Conservation (phyloP, 2,329 filamentous ascomycete species). For the Periconia sp. region DNA sequence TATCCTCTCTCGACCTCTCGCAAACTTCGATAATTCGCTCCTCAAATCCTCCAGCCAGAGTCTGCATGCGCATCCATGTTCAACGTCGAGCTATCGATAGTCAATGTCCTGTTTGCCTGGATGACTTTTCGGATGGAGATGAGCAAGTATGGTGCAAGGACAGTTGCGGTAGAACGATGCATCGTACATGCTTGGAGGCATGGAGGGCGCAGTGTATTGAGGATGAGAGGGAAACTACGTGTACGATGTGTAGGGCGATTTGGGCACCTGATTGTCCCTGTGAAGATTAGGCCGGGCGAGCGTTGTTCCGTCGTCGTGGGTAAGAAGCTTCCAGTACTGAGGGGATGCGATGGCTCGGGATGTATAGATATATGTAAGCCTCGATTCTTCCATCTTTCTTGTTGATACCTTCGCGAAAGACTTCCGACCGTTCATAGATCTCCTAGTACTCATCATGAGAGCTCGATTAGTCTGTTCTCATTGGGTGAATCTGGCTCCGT, state of each 20-base stretch:
- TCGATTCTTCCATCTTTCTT: too few species aligned
- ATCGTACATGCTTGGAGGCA: conserved; percentile 19
- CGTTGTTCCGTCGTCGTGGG: too few species aligned
- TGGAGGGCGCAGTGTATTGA: conserved; percentile 12
- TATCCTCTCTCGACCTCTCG: conserved; percentile 7
- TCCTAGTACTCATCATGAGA: too few species aligned
- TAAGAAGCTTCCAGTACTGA: too few species aligned
- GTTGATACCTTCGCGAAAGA: too few species aligned
- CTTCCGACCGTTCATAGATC: too few species aligned
- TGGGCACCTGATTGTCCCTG: conserved; percentile 18
- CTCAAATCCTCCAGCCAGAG: not conserved
- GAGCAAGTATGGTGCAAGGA: conserved; percentile 25
- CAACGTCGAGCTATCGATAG: conserved; percentile 20
- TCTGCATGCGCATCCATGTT: conserved; percentile 16
- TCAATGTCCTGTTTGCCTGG: conserved; percentile 28
- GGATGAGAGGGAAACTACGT: conserved; percentile 1
- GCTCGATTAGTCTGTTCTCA: too few species aligned
- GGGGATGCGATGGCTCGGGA: too few species aligned
- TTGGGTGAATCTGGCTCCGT: too few species aligned
- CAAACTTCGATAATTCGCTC: conserved; percentile 1
- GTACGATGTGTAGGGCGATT: conserved; percentile 18
- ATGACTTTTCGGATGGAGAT: conserved; percentile 9
- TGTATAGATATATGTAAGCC: too few species aligned
- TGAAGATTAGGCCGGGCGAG: too few species aligned
- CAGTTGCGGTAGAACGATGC: conserved; percentile 19